phyloP scores from a whole-genome alignment of 2,329 filamentous ascomycete genomes.

The Exserohilum rostratum region DNA sequence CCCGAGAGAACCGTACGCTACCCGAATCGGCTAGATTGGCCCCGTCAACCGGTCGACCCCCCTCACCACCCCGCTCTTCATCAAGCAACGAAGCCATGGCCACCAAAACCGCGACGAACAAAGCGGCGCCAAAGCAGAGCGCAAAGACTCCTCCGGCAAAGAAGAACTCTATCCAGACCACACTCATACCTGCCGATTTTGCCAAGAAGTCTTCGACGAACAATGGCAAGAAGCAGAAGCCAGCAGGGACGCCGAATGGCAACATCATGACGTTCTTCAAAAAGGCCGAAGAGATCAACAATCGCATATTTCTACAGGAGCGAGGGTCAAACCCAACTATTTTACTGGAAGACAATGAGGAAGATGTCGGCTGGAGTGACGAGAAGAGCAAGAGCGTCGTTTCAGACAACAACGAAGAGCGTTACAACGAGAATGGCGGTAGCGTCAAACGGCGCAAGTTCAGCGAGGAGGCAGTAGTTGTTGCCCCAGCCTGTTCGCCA shows the following conservation, averaged over 20 bases:
- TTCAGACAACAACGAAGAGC: slow-evolving; percentile 29
- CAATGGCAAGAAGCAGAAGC: slow-evolving; percentile 46
- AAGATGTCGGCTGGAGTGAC: slow-evolving; percentile 42
- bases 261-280: slow-evolving; percentile 63
- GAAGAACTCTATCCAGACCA: slow-evolving; percentile 41
- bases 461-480: slow-evolving; percentile 36
- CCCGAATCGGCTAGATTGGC: slow-evolving; percentile 43
- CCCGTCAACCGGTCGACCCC: slow-evolving; percentile 59
- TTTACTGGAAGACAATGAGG: slow-evolving; percentile 30
- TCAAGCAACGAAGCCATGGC: slow-evolving; percentile 27
- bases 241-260: slow-evolving; percentile 52
- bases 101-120: slow-evolving; percentile 31
- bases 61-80: slow-evolving; percentile 55
- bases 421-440: slow-evolving; percentile 53
- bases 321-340: slow-evolving; percentile 27
- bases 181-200: slow-evolving; percentile 39
- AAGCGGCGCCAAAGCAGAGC: slow-evolving; percentile 22
- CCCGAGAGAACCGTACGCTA: slow-evolving; percentile 53
- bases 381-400: slow-evolving; percentile 24
- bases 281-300: slow-evolving; percentile 54
- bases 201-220: slow-evolving; percentile 41
- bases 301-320: slow-evolving; percentile 47
- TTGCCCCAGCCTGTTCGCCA: slow-evolving; percentile 49
- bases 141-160: slow-evolving; percentile 23
- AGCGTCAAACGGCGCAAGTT: slow-evolving; percentile 52